Percentiles rank a stretch among this genome's conserved stretches.
phyloP scores from a whole-genome alignment of 1,139 yeast species.

The Candida pseudoviswanathii region DNA sequence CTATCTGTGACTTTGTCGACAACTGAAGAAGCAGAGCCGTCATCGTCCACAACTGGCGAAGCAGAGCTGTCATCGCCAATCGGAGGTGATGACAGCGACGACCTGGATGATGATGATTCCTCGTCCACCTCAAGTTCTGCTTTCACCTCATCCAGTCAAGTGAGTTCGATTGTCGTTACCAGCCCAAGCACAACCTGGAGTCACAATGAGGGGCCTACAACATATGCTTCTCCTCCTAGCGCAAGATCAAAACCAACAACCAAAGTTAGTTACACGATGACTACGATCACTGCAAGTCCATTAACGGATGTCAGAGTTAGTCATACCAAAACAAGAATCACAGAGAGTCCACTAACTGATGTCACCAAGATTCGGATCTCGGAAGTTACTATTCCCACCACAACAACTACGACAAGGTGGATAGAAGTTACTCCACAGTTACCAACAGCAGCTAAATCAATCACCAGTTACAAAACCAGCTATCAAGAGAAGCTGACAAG shows the following conservation, averaged over 20 bases:
- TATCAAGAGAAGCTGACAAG: background rate
- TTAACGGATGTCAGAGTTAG: background rate
- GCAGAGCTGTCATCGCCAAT: background rate
- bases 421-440: background rate
- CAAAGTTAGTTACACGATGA: background rate
- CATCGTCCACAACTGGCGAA: background rate
- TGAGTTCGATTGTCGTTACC: too few relatives aligned
- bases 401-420: slow-evolving; percentile 5
- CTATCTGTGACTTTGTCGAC: too few relatives aligned
- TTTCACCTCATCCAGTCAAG: background rate
- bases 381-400: background rate
- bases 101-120: background rate
- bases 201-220: too few relatives aligned
- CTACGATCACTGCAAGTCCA: too few relatives aligned
- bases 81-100: background rate
- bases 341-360: background rate
- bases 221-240: too few relatives aligned
- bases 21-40: background rate
- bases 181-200: too few relatives aligned
- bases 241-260: too few relatives aligned
- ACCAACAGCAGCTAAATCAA: background rate
- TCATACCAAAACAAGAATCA: background rate
- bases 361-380: background rate
- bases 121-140: background rate
- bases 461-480: background rate